Evolutionary conservation across 2,329 filamentous ascomycete species (phyloP), one percentile per base, ranked within the genome.

Genomic region (Aspergillus tubingensis): DNA sequence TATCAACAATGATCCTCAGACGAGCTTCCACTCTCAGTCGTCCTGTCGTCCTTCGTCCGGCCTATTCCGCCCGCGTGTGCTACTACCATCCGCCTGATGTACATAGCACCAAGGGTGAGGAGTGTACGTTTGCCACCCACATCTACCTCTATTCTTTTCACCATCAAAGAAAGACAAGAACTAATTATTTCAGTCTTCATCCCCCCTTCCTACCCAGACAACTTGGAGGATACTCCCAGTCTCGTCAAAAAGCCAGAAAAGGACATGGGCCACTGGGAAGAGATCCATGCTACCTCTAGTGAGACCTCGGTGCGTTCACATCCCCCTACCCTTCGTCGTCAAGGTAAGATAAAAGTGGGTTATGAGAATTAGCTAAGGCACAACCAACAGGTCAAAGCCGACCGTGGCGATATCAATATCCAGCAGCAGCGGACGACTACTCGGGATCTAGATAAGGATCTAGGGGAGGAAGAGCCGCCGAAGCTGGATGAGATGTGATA

Each of bases 391-490:
- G 57, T 64, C 6, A 64, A 64, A 54, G 62, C 62, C 30, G 62
- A 64, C 36, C 62, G 62, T 7, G 62, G 62, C 17, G 62, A 64
- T 17, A 55, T 64, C 30, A 23, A 57, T 17, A 56, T 62, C 51
- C 51, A 49, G 7, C 36, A 39, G 8, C 19, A 61, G 60, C 55
- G 8, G n/a, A 7, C 2, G 19, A 44, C 5, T 44, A 44, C 5
- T 44, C 41, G 41, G 23, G 27, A 68, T 30, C n/a, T 52, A 5
- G 61, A 65, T 21, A 59, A 25, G 17, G 51, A 47, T 10, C 17
- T 61, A 8, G 43, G 32, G 13, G 63, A 65, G 2, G 23, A 15
- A 2, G 41, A 59, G 44, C 59, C 62, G n/a, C 59, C 59, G 15
- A 62, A 49, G 36, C 38, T 64, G 6, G 49, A 60, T 52, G 63